Base-by-base conservation (phyloP, 2,329 filamentous ascomycete genomes). In the Plectosphaerella cucumerina region DNA sequence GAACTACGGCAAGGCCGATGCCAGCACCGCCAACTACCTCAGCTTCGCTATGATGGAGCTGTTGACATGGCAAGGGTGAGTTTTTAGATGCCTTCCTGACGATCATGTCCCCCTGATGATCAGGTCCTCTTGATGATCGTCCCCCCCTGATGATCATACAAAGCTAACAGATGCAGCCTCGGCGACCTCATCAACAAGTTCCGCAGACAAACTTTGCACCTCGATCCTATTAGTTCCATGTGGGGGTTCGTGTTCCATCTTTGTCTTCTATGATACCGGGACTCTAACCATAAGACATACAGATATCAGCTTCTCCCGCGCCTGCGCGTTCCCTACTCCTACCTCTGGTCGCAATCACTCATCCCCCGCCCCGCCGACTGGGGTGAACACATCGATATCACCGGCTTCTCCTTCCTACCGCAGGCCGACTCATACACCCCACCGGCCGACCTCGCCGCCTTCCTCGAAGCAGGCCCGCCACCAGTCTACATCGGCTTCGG, bases 131-230 rank as follows among this genome's bases (percentile, higher is more conserved):
- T 34, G 31, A n/a, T 20, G 10, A 35, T 22, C 15, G n/a, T n/a
- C n/a, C n/a, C n/a, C n/a, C 34, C 5, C 17, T 20, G 21, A 15
- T 35, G 5, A 45, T 14, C 33, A 23, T 23, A 5, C 50, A n/a
- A 52, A 35, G 37, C 31, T 34, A n/a, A n/a, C 14, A 5, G n/a
- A 8, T 18, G 17, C 43, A 68, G 62, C 0, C 69, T 90, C 2
- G 87, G 87, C 6, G 87, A 90, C 59, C 64, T 90, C 5, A 86
- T 90, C 65, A 90, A 89, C 58, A 77, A 77, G 21, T 89, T 88
- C 59, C 78, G 86, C 26, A 77, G 78, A 51, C 76, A 80, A 44
- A 79, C 72, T 23, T 71, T 90, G 0, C 76, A 78, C 6, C 68
- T 90, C 1, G 86, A 89, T 51, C 75, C 81, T 0, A 74, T 90